Evolutionary conservation across 805 yeast genomes (phyloP).

Genomic region (Schizosaccharomyces octosporus): DNA sequence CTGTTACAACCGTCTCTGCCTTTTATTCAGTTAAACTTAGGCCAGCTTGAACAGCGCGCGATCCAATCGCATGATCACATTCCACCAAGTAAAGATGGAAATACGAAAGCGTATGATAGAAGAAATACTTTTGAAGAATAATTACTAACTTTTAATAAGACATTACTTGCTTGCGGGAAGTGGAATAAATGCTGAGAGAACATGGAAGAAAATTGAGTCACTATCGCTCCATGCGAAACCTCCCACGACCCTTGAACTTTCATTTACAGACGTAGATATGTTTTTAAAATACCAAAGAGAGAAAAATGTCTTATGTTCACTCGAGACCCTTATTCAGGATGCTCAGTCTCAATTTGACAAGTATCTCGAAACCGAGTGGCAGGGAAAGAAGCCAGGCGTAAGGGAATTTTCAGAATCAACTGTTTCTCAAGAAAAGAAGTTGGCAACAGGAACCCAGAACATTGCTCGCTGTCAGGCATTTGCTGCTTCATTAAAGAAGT

Average conservation of each 20-base stretch:
- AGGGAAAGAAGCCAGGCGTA: constrained; percentile 5
- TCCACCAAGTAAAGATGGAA: constrained; percentile 22
- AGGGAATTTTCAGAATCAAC: background rate
- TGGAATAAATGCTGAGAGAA: constrained; percentile 67
- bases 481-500: background rate
- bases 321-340: constrained; percentile 48
- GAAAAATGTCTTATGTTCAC: constrained; percentile 56
- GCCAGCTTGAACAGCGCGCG: background rate
- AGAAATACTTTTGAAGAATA: background rate
- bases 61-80: background rate
- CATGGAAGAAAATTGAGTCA: constrained; percentile 28
- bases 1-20: constrained; percentile 2
- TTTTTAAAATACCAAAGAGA: constrained; percentile 50
- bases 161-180: constrained; percentile 78
- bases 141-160: background rate
- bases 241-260: constrained; percentile 5
- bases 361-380: constrained; percentile 34
- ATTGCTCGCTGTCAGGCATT: background rate
- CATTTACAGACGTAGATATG: constrained; percentile 27
- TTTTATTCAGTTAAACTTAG: background rate
- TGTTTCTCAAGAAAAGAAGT: background rate
- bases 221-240: constrained; percentile 13
- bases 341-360: constrained; percentile 68
- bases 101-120: constrained; percentile 14
- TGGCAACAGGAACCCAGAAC: background rate